Evolutionary conservation across 352 stramenopile species (phyloP), one percentile per base, ranked within the genome.

Genomic region (Blastocystis sp.): DNA sequence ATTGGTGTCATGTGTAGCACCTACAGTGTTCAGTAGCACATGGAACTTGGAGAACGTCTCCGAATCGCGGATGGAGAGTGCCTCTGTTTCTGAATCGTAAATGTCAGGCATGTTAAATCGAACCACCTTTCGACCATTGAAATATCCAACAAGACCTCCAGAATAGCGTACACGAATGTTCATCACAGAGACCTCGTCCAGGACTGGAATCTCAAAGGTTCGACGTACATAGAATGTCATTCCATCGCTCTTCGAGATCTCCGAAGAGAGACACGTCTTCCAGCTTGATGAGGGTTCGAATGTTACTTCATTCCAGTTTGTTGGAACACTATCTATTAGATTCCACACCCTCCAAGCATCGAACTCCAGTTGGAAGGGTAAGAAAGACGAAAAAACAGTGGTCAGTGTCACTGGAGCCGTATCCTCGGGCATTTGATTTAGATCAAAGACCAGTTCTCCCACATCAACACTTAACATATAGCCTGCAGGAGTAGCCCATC

Each of bases 301-400:
- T 18, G 13, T 50, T 20, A 45, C n/a, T 0, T 26, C 34, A 47
- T 47, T 47, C 65, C 65, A 76, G 39, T 76, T 55, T 7, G 16
- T 1, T 18, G 65, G 41, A 13, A 43, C 65, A n/a, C 50, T 59
- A n/a, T 3, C 50, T 2, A n/a, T 59, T 2, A 59, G 11, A n/a
- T 59, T 59, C 50, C 50, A 50, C 65, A 76, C 65, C 11, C 16
- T 55, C 65, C 65, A 76, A 20, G 39, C 37, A 9, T 54, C 39
- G 65, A 55, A 76, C 16, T 76, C 65, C 9, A 76, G 20, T 43
- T 76, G 65, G 65, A 76, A 76, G 65, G 65, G 65, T 5, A 76
- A 30, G 65, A 55, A 76, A 9, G 65, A 53, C 8, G 30, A 76
- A 39, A 76, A 76, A 20, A 55, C 39, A 43, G 65, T 76, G 2